Percentiles rank a stretch among this genome's conserved stretches.
These are phyloP conservation scores for Aristolochia fimbriata DNA, from an alignment of 164 flowering plant genomes.

Conservation along the genomic window DNA sequence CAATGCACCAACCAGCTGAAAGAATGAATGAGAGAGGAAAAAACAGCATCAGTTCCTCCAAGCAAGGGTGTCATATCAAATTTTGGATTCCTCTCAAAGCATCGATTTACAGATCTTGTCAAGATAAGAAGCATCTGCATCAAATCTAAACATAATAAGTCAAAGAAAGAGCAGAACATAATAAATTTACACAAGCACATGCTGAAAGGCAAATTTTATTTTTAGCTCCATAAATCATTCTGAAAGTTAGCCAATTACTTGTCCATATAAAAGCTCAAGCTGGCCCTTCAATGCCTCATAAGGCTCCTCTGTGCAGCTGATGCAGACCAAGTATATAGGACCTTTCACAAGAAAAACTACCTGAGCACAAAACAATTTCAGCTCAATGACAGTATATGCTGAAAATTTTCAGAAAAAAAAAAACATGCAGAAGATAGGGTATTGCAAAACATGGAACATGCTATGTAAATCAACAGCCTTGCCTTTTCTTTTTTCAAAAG, in stretches of 20 bases:
- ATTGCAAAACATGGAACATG: background rate
- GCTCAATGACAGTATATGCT: conserved; percentile 1
- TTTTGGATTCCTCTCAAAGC: conserved; percentile 96
- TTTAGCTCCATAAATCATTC: background rate
- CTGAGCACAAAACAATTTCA: conserved; percentile 26
- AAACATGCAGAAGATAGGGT: background rate
- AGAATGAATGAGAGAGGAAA: conserved; percentile 93
- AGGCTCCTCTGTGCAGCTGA: conserved; percentile 97
- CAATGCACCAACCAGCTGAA: conserved; percentile 67
- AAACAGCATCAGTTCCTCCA: conserved; percentile 94
- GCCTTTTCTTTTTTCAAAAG: no score
- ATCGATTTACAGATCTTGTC: conserved; percentile 90
- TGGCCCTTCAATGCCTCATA: conserved; percentile 77
- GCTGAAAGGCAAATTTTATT: background rate
- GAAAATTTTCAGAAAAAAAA: background rate
- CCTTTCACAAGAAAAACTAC: conserved; percentile 93
- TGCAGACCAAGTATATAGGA: conserved; percentile 93
- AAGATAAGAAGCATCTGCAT: conserved; percentile 94
- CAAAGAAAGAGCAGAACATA: background rate
- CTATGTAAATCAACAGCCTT: no score
- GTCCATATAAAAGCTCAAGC: conserved; percentile 88
- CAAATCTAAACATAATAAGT: conserved; percentile 6
- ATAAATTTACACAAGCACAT: background rate
- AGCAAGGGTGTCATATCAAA: conserved; percentile 98
- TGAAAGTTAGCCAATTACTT: conserved; percentile 35